Evolutionary conservation across 2,329 filamentous ascomycete species (phyloP), one percentile per base, ranked within the genome.

Genomic region (Pyrenophora seminiperda): DNA sequence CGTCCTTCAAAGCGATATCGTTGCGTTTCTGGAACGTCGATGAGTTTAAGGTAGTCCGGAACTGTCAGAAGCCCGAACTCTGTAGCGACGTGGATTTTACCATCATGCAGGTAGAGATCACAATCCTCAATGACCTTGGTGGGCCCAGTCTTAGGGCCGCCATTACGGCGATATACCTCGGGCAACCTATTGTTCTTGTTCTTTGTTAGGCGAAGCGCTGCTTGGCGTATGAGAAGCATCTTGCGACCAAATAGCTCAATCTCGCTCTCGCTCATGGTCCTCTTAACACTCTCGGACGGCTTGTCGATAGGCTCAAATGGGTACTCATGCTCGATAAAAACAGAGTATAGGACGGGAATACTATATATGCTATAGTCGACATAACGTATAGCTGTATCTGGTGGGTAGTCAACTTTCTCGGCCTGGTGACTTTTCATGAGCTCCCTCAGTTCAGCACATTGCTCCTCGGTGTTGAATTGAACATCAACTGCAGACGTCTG

Each of bases 51-150:
- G 27, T 64, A 66, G 7, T 52, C 41, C 3, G 54, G 46, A 1
- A 39, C 56, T 9, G 46, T 33, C 9, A 66, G 29, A 4, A 64
- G 44, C 9, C 62, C 61, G 3, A 18, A 41, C 13, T 63, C 58
- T 1, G 57, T 56, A 13, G 54, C 59, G 7, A 66, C 50, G 17
- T 61, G 39, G 9, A 66, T 27, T 18, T 58, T 53, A 5, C 27
- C 24, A 10, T 50, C 40, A 29, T 52, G n/a, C 3, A 61, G 40
- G 27, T 64, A 65, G 1, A 65, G 36, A 24, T 64, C 62, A 18
- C 57, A 39, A 18, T 63, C 52, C 13, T 47, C 32, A 5, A 65
- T 40, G 7, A 55, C 32, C 6, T 34, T 48, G 19, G 41, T 24
- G 2, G 51, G 42, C 2, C 41, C 51, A 7, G 6, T 42, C 20